A percentile compares a stretch with the other conserved stretches of the same genome.
These are phyloP conservation scores for Raphanus hybrid DNA, from an alignment of 441 rosid species.

Conservation along the genomic window DNA sequence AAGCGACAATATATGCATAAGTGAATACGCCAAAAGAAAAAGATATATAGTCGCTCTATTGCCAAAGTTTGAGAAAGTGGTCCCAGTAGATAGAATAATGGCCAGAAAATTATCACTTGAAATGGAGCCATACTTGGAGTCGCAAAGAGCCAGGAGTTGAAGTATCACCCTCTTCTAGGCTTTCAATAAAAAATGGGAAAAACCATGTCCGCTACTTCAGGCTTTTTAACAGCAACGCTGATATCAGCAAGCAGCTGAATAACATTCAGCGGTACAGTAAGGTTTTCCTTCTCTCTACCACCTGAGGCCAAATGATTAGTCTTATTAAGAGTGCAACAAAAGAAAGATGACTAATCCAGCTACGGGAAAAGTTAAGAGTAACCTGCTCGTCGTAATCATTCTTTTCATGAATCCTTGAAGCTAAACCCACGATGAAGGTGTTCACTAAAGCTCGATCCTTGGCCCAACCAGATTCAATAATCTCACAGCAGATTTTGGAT, in stretches of 20 bases:
- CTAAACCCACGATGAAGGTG: conserved; percentile 84
- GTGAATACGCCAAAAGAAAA: conserved; percentile 23
- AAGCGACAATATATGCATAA: conserved; percentile 24
- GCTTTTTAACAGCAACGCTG: conserved; percentile 69
- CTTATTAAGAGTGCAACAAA: conserved; percentile 8
- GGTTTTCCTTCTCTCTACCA: conserved; percentile 67
- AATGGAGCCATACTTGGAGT: conserved; percentile 53
- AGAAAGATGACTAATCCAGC: neutral
- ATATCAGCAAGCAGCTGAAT: conserved; percentile 79
- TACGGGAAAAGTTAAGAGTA: neutral
- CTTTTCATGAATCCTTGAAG: conserved; percentile 68
- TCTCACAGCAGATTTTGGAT: conserved; percentile 63
- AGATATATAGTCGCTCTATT: conserved; percentile 2
- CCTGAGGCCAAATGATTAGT: conserved; percentile 48
- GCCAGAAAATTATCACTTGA: conserved; percentile 18
- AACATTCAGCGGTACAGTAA: neutral
- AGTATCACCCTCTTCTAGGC: conserved; percentile 88
- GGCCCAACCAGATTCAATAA: conserved; percentile 81
- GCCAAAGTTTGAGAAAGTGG: neutral
- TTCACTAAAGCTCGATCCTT: conserved; percentile 83
- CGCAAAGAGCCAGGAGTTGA: conserved; percentile 70
- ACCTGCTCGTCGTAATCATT: conserved; percentile 84
- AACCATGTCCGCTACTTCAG: conserved; percentile 89
- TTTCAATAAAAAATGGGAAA: conserved; percentile 83
- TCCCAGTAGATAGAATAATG: neutral